These are phyloP conservation scores for Penicillium tannophilum DNA, from an alignment of 495 filamentous ascomycete species.

Conservation along the genomic window DNA sequence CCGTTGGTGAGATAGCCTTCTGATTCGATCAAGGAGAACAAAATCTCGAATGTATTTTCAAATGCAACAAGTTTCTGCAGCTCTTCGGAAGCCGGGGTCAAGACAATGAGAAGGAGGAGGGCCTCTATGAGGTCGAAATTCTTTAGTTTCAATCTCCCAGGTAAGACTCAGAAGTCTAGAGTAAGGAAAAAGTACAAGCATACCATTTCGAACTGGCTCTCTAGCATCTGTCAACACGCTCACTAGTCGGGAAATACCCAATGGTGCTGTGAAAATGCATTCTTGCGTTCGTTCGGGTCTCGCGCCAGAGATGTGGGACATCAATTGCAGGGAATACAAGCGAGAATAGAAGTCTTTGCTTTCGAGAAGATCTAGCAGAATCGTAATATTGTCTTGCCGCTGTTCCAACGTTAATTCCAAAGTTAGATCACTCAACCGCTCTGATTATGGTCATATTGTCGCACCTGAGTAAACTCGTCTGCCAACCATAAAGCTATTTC, in stretches of 20 bases:
- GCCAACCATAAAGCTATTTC: slow-evolving; percentile 97
- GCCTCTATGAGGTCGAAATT: slow-evolving; percentile 51
- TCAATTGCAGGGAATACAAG: slow-evolving; percentile 88
- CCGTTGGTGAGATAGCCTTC: slow-evolving; percentile 85
- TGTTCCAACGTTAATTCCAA: slow-evolving; percentile 41
- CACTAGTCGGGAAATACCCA: slow-evolving; percentile 87
- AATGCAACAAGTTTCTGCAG: slow-evolving; percentile 94
- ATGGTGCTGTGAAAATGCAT: slow-evolving; percentile 83
- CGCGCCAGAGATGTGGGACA: slow-evolving; percentile 81
- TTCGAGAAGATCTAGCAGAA: slow-evolving; percentile 87
- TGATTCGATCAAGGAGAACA: slow-evolving; percentile 76
- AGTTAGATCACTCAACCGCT: slow-evolving; percentile 47
- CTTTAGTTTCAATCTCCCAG: slow-evolving; percentile 11
- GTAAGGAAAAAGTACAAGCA: slow-evolving; percentile 15
- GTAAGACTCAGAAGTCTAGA: not conserved
- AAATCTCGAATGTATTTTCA: slow-evolving; percentile 85
- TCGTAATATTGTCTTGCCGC: slow-evolving; percentile 96
- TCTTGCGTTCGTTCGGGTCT: slow-evolving; percentile 94
- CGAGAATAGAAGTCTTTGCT: slow-evolving; percentile 89
- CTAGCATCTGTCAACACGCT: slow-evolving; percentile 79
- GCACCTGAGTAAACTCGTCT: slow-evolving; percentile 94
- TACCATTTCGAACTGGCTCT: slow-evolving; percentile 89
- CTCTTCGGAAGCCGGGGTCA: slow-evolving; percentile 72
- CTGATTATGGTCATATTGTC: slow-evolving; percentile 13
- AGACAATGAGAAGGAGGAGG: slow-evolving; percentile 66